Evolutionary conservation across 1,284 basidiomycete species (phyloP), one percentile per base, ranked within the genome.

Genomic region (Apiotrichum akiyoshidainum): DNA sequence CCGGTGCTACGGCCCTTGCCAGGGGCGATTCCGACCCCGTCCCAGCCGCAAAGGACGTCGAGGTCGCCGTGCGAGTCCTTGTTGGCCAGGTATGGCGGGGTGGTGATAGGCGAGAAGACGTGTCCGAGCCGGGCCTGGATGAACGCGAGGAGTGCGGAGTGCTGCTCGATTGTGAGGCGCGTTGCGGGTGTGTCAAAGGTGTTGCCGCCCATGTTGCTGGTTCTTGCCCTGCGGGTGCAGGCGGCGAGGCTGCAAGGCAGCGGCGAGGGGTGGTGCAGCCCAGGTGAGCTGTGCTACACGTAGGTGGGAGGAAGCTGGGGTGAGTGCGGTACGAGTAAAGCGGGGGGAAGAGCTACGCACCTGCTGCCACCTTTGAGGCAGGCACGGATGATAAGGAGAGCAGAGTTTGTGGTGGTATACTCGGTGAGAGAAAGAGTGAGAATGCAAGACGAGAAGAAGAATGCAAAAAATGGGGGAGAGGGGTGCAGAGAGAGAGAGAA

Each of bases 31-130:
- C 53, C 55, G 19, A 42, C 34, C 37, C 65, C 62, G 0, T 56
- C 52, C 58, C 59, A 71, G 0, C 52, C 66, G 19, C 58, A 60
- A n/a, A 71, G 13, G 10, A 74, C 49, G 59, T 76, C 74, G 1
- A 74, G 46, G 54, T 76, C 74, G 11, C 74, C 72, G 58, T 76
- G 74, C 12, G 59, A 46, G 2, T 17, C 41, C 59, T 75, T 75
- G 34, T 41, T 53, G 0, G 17, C 11, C 14, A 67, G 46, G 22
- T 62, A 54, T 3, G 47, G 50, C 14, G 46, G 52, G 0, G 61
- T 39, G 17, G 54, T 40, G 17, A 63, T 33, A 11, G 37, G 21
- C 16, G 17, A 40, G 31, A 69, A 57, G 39, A 56, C 42, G 6
- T 16, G 17, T n/a, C 22, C 40, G n/a, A 69, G 60, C 17, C 37